A percentile compares a stretch with the other conserved stretches of the same genome.
Evolutionary conservation across 768 basidiomycete species (phyloP).

Genomic region (Leccinum olivaceopallidum): DNA sequence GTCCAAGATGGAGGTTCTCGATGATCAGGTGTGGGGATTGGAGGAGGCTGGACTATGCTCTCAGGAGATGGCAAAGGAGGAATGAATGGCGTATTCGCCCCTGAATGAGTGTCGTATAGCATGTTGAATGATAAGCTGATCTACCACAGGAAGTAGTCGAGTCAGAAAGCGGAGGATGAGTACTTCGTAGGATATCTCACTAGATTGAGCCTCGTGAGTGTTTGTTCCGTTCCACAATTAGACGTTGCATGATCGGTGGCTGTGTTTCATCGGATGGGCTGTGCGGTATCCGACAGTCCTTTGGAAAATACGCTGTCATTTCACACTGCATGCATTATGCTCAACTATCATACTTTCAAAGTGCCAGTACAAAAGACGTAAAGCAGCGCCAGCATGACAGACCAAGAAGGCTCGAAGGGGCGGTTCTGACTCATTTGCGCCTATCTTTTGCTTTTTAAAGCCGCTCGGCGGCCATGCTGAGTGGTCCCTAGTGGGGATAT

Average conservation of each 20-base stretch:
- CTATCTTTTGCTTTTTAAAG: not conserved
- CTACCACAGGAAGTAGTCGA: slow-evolving; percentile 21
- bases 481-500: not conserved
- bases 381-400: not conserved
- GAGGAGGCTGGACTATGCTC: slow-evolving; percentile 34
- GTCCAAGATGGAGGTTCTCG: slow-evolving; percentile 37
- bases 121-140: slow-evolving; percentile 29
- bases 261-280: slow-evolving; percentile 7
- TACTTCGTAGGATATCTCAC: slow-evolving; percentile 18
- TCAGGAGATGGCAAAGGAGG: slow-evolving; percentile 41
- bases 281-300: not conserved
- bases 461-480: not conserved
- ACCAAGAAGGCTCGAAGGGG: not conserved
- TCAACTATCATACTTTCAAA: not conserved
- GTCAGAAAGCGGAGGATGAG: slow-evolving; percentile 17
- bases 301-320: too few species aligned
- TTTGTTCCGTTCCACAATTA: slow-evolving; percentile 9
- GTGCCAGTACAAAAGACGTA: not conserved
- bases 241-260: slow-evolving; percentile 26
- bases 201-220: not conserved
- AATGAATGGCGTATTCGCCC: slow-evolving; percentile 38
- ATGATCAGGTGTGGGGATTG: slow-evolving; percentile 32
- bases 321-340: too few species aligned
- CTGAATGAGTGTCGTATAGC: slow-evolving; percentile 33
- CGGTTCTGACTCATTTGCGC: not conserved